Conservation (phyloP, 2,329 filamentous ascomycete genomes). For the Mollisia scopiformis region DNA sequence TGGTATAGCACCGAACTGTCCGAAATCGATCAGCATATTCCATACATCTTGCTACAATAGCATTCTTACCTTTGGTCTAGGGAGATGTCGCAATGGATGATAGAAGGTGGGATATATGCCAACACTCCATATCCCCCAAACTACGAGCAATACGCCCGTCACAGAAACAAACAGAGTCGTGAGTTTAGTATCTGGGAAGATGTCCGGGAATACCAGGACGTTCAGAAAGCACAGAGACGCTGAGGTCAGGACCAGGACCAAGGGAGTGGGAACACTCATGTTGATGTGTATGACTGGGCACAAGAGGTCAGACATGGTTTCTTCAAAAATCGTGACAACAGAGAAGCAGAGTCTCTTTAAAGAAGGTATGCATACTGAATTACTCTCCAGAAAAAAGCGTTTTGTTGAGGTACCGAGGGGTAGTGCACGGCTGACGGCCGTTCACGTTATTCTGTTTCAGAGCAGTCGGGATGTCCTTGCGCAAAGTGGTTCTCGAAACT, state of each 20-base stretch:
- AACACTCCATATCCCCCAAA: slow-evolving; percentile 22
- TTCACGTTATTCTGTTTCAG: not conserved
- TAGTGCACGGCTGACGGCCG: no score
- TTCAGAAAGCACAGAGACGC: slow-evolving; percentile 18
- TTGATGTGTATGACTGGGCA: not conserved
- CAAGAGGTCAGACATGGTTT: not conserved
- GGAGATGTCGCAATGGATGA: slow-evolving; percentile 27
- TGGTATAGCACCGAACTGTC: slow-evolving; percentile 15
- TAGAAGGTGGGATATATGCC: slow-evolving; percentile 26
- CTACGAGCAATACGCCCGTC: slow-evolving; percentile 8
- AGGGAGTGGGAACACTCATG: slow-evolving; percentile 18
- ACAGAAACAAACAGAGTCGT: slow-evolving; percentile 15
- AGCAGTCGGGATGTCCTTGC: not conserved
- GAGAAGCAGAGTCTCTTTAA: not conserved
- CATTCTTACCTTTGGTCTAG: slow-evolving; percentile 24
- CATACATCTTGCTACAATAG: not conserved
- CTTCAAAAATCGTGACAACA: not conserved
- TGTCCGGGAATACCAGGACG: slow-evolving; percentile 21
- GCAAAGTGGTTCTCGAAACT: not conserved
- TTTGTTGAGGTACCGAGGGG: not conserved
- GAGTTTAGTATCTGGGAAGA: slow-evolving; percentile 21
- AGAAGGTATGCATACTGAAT: not conserved
- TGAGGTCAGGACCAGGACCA: slow-evolving; percentile 12
- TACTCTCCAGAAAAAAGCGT: not conserved
- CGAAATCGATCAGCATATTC: not conserved